Evolutionary conservation across 2,329 filamentous ascomycete genomes (phyloP).

Genomic region (Phialocephala subalpina): DNA sequence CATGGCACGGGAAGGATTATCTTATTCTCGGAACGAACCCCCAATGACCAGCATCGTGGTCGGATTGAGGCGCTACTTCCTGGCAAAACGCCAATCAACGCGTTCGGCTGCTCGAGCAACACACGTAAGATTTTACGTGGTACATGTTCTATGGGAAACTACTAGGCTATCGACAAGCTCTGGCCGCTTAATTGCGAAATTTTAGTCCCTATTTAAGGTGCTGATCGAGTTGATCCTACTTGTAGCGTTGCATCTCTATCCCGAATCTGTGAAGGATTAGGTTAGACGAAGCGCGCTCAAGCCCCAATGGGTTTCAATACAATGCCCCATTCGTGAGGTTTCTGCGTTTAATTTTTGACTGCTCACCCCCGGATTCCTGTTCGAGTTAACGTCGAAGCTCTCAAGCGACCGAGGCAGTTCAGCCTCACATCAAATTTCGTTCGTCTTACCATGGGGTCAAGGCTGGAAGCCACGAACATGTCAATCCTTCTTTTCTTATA

Average conservation of each 20-base stretch:
- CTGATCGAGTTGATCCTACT: neutral
- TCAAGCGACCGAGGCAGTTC: neutral
- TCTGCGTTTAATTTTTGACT: neutral
- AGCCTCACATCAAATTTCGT: slow-evolving; percentile 4
- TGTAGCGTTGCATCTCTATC: neutral
- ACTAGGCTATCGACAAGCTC: neutral
- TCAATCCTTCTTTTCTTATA: neutral
- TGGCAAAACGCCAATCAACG: neutral
- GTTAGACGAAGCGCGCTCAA: neutral
- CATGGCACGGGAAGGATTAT: neutral
- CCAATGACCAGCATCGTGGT: neutral
- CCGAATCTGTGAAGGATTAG: neutral
- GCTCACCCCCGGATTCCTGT: neutral
- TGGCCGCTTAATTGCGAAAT: no score
- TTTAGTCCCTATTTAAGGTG: neutral
- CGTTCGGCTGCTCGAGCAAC: neutral
- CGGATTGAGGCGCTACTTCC: neutral
- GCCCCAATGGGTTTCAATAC: neutral
- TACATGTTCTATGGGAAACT: neutral
- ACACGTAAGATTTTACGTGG: slow-evolving; percentile 4
- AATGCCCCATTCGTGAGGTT: neutral
- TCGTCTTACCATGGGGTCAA: neutral
- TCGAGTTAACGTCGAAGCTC: neutral
- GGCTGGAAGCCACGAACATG: neutral
- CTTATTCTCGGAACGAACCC: neutral